phyloP scores from a whole-genome alignment of 306 rosid species.

The Citrullus amarus region DNA sequence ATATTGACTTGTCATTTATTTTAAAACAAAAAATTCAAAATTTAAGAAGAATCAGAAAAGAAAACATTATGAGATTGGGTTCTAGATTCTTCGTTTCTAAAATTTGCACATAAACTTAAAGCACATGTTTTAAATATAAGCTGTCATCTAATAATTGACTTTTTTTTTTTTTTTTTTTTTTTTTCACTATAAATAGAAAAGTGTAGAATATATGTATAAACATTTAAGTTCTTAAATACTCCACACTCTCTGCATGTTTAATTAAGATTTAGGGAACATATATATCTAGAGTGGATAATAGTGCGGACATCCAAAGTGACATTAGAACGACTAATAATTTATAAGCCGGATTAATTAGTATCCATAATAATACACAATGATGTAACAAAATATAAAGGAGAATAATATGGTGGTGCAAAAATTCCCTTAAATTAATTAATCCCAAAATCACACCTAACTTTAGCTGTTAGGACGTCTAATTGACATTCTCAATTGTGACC shows the following conservation, averaged over 20 bases:
- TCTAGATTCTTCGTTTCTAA: no score
- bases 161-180: no score
- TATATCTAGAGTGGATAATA: neutral
- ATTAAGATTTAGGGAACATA: neutral
- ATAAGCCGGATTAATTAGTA: neutral
- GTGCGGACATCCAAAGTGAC: neutral
- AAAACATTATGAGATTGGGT: no score
- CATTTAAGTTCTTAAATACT: no score
- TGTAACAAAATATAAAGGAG: neutral
- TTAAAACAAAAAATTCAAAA: no score
- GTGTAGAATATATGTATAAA: neutral
- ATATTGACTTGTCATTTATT: no score
- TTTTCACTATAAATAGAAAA: neutral
- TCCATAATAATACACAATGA: neutral
- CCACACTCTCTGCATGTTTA: no score
- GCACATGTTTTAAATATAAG: neutral
- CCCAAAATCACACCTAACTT: neutral
- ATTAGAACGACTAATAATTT: neutral
- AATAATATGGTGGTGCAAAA: neutral
- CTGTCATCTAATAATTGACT: neutral
- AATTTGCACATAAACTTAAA: neutral
- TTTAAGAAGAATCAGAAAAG: no score
- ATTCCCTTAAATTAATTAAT: neutral
- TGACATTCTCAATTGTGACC: neutral
- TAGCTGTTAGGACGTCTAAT: neutral